Conservation (phyloP, 768 basidiomycete species). For the Panellus pusillus region DNA sequence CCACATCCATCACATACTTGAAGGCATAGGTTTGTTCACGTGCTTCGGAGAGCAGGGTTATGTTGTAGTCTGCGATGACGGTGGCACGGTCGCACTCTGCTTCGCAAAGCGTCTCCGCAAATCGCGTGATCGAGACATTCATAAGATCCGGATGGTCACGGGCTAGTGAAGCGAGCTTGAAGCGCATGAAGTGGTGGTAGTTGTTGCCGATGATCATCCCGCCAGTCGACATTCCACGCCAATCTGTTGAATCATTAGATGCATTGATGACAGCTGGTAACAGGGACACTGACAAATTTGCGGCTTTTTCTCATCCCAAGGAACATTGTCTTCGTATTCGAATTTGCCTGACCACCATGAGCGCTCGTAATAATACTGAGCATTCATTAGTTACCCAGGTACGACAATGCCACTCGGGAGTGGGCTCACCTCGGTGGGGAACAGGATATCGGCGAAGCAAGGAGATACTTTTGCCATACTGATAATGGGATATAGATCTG, state of each 20-base stretch:
- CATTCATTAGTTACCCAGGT: background rate
- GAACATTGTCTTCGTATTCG: background rate
- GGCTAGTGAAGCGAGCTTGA: background rate
- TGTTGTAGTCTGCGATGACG: background rate
- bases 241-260: background rate
- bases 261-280: background rate
- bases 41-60: background rate
- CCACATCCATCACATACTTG: slow-evolving; percentile 16
- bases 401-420: background rate
- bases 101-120: background rate
- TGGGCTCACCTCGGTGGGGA: background rate
- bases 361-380: background rate
- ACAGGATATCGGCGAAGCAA: slow-evolving; percentile 6
- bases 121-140: background rate
- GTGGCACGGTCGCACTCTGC: background rate
- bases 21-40: background rate
- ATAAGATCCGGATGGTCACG: background rate
- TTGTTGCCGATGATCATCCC: slow-evolving; percentile 1
- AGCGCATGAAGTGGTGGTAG: slow-evolving; percentile 11
- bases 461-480: slow-evolving; percentile 4
- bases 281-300: background rate
- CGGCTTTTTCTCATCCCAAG: background rate
- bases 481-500: slow-evolving; percentile 1
- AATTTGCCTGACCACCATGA: background rate
- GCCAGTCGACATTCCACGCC: slow-evolving; percentile 6